Percentiles rank a stretch among this genome's conserved stretches.
These are phyloP conservation scores for Alternaria ethzedia DNA, from an alignment of 2,329 filamentous ascomycete genomes.

Conservation along the genomic window DNA sequence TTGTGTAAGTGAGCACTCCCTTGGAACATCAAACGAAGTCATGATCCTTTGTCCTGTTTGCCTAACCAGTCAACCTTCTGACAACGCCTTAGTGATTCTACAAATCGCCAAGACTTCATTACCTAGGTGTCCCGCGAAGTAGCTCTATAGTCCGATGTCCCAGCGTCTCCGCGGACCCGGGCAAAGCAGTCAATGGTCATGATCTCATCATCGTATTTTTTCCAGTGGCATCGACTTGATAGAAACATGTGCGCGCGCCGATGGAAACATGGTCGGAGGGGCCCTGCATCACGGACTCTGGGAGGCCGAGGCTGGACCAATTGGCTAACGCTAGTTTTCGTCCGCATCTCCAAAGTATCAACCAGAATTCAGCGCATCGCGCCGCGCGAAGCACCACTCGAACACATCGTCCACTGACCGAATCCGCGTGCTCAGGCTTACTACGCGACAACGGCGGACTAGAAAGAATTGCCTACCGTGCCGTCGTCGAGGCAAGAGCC, in stretches of 20 bases:
- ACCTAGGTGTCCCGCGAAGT: background rate
- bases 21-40: background rate
- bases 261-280: background rate
- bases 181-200: background rate
- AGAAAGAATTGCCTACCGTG: background rate
- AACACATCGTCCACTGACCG: background rate
- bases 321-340: conserved; percentile 10
- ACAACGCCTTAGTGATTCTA: conserved; percentile 7
- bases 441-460: background rate
- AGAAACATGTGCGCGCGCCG: conserved; percentile 5
- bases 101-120: conserved; percentile 9
- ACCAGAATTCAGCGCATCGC: conserved; percentile 5
- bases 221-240: background rate
- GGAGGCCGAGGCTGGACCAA: conserved; percentile 9
- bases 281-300: conserved; percentile 7
- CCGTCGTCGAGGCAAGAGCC: background rate
- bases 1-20: conserved; percentile 5
- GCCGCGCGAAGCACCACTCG: conserved; percentile 7
- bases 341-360: conserved; percentile 12
- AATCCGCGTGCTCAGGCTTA: background rate
- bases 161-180: background rate
- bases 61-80: background rate
- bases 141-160: background rate
- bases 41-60: background rate
- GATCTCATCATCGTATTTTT: background rate